A percentile compares a stretch with the other conserved stretches of the same genome.
These are phyloP conservation scores for Rubia occidens DNA, from an alignment of 305 asterid species.

Conservation along the genomic window DNA sequence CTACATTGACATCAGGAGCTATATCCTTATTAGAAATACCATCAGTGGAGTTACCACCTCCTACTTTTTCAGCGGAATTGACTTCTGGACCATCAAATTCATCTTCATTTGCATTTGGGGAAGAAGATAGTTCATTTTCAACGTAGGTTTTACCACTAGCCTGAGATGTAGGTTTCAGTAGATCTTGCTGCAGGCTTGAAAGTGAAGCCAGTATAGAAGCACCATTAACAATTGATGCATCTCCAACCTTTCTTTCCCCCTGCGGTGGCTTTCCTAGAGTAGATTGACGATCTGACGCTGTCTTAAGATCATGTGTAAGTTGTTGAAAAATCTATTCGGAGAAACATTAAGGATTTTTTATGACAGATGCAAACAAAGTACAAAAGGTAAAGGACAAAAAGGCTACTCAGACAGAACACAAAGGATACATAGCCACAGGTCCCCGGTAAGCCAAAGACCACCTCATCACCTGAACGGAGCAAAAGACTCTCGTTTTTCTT, in stretches of 20 bases:
- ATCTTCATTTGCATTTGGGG: constrained; percentile 53
- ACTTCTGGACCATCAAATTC: constrained; percentile 69
- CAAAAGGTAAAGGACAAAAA: constrained; percentile 11
- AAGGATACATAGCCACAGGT: constrained; percentile 83
- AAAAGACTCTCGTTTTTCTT: constrained; percentile 41
- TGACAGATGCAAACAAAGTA: constrained; percentile 7
- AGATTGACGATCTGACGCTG: constrained; percentile 55
- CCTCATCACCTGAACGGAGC: constrained; percentile 79
- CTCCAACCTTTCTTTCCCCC: constrained; percentile 70
- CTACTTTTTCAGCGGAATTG: constrained; percentile 49
- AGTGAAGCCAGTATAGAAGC: constrained; percentile 92
- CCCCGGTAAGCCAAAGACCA: constrained; percentile 62
- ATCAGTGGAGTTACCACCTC: constrained; percentile 43
- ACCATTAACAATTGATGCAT: constrained; percentile 81
- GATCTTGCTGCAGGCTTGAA: constrained; percentile 54
- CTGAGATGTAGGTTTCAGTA: constrained; percentile 50
- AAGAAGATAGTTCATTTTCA: constrained; percentile 46
- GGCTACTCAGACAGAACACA: not conserved
- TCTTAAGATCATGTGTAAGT: constrained; percentile 53
- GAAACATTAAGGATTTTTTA: constrained; percentile 35
- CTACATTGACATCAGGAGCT: constrained; percentile 46
- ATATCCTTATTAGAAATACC: constrained; percentile 42
- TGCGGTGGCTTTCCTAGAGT: constrained; percentile 42
- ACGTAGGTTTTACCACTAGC: constrained; percentile 40
- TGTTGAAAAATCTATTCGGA: constrained; percentile 60